These are phyloP conservation scores for Kwoniella sp. DNA, from an alignment of 768 basidiomycete genomes.

Conservation along the genomic window DNA sequence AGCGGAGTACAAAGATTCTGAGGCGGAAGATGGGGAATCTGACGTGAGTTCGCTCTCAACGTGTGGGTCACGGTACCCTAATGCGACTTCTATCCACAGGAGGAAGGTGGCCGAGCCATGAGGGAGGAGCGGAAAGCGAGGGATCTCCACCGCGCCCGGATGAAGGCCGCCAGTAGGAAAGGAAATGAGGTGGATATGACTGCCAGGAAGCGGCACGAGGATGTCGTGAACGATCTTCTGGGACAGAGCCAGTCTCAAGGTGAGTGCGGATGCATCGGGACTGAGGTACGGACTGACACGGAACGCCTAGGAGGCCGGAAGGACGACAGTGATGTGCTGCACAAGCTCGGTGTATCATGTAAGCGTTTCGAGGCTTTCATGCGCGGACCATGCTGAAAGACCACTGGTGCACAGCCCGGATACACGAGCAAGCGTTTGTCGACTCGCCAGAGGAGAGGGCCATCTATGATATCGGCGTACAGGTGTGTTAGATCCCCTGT, in stretches of 20 bases:
- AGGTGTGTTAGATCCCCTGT: constrained; percentile 27
- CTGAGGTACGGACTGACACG: neutral
- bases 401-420: constrained; percentile 15
- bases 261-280: neutral
- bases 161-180: constrained; percentile 1
- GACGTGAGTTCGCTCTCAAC: constrained; percentile 14
- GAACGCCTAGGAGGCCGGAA: neutral
- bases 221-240: constrained; percentile 21
- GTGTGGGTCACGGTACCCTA: neutral
- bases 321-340: constrained; percentile 15
- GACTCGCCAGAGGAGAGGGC: constrained; percentile 36
- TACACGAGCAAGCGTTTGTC: constrained; percentile 31
- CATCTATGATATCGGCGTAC: constrained; percentile 38
- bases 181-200: constrained; percentile 5
- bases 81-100: constrained; percentile 6
- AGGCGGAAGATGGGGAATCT: constrained; percentile 25
- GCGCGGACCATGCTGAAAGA: neutral
- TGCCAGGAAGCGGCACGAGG: constrained; percentile 12
- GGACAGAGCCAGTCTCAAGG: too few species aligned
- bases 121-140: constrained; percentile 19
- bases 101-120: constrained; percentile 25
- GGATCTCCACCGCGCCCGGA: constrained; percentile 6
- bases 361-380: neutral
- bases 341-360: constrained; percentile 11
- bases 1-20: constrained; percentile 26